Evolutionary conservation across 306 rosid species (phyloP).

Genomic region (Cucurbita ficifolia): DNA sequence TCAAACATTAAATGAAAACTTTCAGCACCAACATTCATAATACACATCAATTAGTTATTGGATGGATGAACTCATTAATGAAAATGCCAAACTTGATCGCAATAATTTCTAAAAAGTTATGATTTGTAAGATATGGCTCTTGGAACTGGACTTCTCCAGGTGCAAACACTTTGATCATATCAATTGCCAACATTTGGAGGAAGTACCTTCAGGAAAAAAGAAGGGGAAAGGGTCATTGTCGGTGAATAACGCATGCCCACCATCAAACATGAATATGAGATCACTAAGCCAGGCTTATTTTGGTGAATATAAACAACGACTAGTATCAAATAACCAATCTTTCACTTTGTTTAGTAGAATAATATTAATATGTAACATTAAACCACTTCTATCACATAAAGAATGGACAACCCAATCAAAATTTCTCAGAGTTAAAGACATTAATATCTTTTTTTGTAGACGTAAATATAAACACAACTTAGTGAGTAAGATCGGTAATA

Average conservation of each 20-base stretch:
- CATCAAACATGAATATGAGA: neutral
- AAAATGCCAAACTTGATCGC: neutral
- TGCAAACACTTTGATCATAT: neutral
- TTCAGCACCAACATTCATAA: neutral
- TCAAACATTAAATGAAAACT: neutral
- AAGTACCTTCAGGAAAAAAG: neutral
- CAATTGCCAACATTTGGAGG: neutral
- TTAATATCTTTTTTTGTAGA: no score
- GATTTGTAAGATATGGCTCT: neutral
- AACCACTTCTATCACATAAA: no score
- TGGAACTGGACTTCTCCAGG: neutral
- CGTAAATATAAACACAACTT: neutral
- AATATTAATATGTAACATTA: neutral
- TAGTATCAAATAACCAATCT: no score
- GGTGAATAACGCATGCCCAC: neutral
- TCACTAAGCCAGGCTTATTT: neutral
- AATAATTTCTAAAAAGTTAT: neutral
- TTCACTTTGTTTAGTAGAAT: neutral
- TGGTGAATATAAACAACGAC: no score
- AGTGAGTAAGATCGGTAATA: neutral
- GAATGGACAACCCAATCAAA: no score
- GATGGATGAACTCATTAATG: neutral
- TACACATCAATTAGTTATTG: neutral
- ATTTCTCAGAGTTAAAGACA: no score
- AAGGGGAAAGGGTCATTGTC: neutral